A percentile compares a stretch with the other conserved stretches of the same genome.
Conservation (phyloP, 129 eudicot genomes). For the Kitagawia praeruptora region DNA sequence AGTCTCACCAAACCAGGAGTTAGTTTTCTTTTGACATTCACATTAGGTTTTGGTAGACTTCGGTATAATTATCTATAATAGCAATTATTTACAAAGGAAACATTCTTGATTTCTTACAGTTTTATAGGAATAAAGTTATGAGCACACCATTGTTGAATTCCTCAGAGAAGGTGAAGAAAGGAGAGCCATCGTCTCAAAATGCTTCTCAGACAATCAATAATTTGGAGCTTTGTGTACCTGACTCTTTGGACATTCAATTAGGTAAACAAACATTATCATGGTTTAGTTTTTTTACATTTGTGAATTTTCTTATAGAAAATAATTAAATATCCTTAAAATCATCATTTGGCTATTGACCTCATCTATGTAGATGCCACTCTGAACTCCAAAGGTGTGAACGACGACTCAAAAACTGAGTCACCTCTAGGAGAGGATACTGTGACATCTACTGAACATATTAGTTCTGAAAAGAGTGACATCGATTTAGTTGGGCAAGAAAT, state of each 20-base stretch:
- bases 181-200: constrained; percentile 21
- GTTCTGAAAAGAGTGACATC: constrained; percentile 46
- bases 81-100: constrained; percentile 18
- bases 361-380: constrained; percentile 31
- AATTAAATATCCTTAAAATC: neutral
- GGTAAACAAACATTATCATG: constrained; percentile 31
- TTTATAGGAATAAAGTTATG: constrained; percentile 25
- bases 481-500: constrained; percentile 67
- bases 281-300: constrained; percentile 1
- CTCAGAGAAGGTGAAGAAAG: constrained; percentile 24
- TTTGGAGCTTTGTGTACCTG: constrained; percentile 53
- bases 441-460: constrained; percentile 22
- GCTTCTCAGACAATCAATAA: constrained; percentile 25
- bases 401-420: constrained; percentile 37
- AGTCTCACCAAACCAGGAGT: neutral
- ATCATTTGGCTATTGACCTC: constrained; percentile 9
- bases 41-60: constrained; percentile 10
- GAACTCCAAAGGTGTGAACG: constrained; percentile 23
- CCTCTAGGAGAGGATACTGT: constrained; percentile 39
- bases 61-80: constrained; percentile 1
- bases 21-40: constrained; percentile 1
- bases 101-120: constrained; percentile 36
- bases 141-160: constrained; percentile 20
- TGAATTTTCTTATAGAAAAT: constrained; percentile 3
- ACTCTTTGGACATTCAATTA: constrained; percentile 47